phyloP scores from a whole-genome alignment of 306 rosid genomes.

The Mimosa pudica region DNA sequence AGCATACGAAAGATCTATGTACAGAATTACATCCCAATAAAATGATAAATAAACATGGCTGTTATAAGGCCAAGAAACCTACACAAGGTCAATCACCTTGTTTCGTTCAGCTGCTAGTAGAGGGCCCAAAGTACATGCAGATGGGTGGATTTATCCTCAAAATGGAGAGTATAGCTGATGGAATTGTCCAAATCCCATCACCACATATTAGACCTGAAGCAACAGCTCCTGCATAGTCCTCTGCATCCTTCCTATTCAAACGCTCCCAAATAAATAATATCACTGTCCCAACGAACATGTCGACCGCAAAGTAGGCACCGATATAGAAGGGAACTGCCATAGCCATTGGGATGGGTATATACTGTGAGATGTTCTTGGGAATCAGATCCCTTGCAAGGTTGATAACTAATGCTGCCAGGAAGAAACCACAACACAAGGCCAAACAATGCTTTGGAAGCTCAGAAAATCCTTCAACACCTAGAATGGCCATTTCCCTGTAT shows the following conservation, averaged over 20 bases:
- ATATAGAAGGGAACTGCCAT: conserved; percentile 93
- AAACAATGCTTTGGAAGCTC: conserved; percentile 89
- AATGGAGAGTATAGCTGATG: conserved; percentile 86
- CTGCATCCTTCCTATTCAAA: conserved; percentile 72
- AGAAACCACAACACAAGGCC: conserved; percentile 72
- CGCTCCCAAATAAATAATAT: conserved; percentile 81
- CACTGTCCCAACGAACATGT: conserved; percentile 88
- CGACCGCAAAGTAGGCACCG: conserved; percentile 91
- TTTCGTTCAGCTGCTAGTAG: not conserved
- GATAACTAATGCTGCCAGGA: conserved; percentile 66
- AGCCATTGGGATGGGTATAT: conserved; percentile 92
- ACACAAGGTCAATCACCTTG: not conserved
- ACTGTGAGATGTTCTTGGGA: conserved; percentile 71
- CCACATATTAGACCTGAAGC: conserved; percentile 96
- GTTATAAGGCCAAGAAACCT: not conserved
- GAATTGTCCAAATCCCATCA: conserved; percentile 97
- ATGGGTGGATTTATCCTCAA: conserved; percentile 83
- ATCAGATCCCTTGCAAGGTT: conserved; percentile 72
- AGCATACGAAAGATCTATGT: not conserved
- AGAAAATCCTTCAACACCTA: conserved; percentile 85
- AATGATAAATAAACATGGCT: not conserved
- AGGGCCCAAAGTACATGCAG: conserved; percentile 80
- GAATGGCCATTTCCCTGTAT: conserved; percentile 91
- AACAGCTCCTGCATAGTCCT: conserved; percentile 88
- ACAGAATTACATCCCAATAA: not conserved